These are phyloP conservation scores for Bassia scoparia DNA, from an alignment of 148 eudicot genomes.

Conservation along the genomic window DNA sequence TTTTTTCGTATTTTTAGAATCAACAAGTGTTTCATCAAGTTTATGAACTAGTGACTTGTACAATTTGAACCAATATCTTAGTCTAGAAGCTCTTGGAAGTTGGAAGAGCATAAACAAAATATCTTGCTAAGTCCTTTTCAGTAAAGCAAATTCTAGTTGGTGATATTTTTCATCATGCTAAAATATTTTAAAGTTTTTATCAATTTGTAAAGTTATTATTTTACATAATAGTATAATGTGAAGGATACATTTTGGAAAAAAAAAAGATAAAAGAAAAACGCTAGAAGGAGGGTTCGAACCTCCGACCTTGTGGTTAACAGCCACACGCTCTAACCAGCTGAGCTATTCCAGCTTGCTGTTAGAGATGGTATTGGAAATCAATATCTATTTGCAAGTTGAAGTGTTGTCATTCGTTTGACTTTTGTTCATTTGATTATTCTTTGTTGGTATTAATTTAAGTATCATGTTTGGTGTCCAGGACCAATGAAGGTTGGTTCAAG, in stretches of 20 bases:
- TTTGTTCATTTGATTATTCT: too few species aligned
- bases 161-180: neutral
- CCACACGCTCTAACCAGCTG: slow-evolving; percentile 61
- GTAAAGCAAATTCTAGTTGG: neutral
- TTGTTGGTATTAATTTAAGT: too few species aligned
- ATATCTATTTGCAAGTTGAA: too few species aligned
- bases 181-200: neutral
- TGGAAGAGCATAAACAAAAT: neutral
- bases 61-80: neutral
- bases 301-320: slow-evolving; percentile 61
- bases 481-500: too few species aligned
- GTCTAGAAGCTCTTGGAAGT: too few species aligned
- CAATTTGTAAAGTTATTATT: neutral
- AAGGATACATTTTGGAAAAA: neutral
- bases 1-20: too few species aligned
- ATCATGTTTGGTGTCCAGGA: too few species aligned
- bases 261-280: neutral
- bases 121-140: neutral
- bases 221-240: neutral
- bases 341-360: slow-evolving; percentile 39
- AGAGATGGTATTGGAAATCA: too few species aligned
- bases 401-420: too few species aligned
- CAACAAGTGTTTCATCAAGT: too few species aligned
- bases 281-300: slow-evolving; percentile 57
- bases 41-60: too few species aligned